Base-by-base conservation (phyloP, 2,329 filamentous ascomycete genomes). In the Ascosphaera acerosa region DNA sequence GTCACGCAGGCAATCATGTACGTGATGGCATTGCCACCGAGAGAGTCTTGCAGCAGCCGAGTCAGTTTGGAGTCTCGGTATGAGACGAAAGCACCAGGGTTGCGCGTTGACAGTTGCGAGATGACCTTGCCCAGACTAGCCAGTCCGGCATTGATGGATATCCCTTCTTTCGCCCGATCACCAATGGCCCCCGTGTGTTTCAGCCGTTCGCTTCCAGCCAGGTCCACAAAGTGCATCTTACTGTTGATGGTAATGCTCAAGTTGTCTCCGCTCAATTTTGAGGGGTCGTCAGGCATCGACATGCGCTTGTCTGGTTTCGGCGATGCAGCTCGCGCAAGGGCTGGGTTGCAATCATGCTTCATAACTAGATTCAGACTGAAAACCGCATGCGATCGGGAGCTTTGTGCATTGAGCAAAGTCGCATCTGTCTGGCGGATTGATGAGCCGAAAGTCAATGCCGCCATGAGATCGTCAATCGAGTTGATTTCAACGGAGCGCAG, bases 1-100 rank as follows among this genome's bases (percentile, higher is more conserved):
- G 84, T 97, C 18, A 97, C 82, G 53, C 87, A 97, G 6, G 87
- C 87, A 54, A 97, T 87, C 87, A 97, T 94, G 55, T 94, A 97
- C 1, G 87, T 97, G 47, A 92, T 90, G 20, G 87, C 87, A 48
- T 90, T 94, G 3, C 87, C 87, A 34, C 87, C 87, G 4, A 97
- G 62, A 0, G 87, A 97, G 52, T 97, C 87, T 58, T 97, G 87
- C 12, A 97, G 66, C 15, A 97, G 62, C 36, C 87, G 74, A 7
- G 87, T 97, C 42, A 97, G 69, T 49, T 81, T 82, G n/a, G 87
- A 94, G 54, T 97, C 87, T 39, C 87, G 78, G 50, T 97, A 97
- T 2, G 87, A 97, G 34, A 97, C 82, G 52, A 94, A 81, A 3
- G 80, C 74, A 30, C 80, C 81, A 28, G 76, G 58, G 40, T 81